Conservation (phyloP, 441 rosid species). For the Rhodomyrtus psidioides region DNA sequence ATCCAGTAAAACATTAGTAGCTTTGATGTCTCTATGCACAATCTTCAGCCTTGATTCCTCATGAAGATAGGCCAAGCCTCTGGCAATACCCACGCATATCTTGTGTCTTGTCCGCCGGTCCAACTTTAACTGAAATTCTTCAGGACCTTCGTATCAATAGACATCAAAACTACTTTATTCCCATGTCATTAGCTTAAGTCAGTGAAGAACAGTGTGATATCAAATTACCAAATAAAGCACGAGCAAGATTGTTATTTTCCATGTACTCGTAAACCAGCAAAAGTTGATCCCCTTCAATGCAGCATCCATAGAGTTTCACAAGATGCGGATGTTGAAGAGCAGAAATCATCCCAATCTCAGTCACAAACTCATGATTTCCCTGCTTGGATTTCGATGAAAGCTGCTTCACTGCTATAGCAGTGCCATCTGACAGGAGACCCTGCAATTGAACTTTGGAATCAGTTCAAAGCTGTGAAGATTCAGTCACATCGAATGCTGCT, state of each 20-base stretch:
- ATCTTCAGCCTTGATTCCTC: not conserved
- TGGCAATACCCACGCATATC: slow-evolving; percentile 2
- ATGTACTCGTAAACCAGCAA: not conserved
- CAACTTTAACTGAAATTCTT: not conserved
- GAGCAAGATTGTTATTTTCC: slow-evolving; percentile 1
- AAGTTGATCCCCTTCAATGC: not conserved
- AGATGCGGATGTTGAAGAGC: slow-evolving; percentile 6
- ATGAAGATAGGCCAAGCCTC: slow-evolving; percentile 8
- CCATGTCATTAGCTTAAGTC: not conserved
- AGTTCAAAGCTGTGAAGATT: not conserved
- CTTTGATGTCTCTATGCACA: not conserved
- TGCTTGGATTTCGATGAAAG: not conserved
- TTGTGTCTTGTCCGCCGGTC: not conserved
- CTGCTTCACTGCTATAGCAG: not conserved
- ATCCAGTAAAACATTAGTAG: not conserved
- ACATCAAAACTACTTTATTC: not conserved
- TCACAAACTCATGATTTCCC: slow-evolving; percentile 8
- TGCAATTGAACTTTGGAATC: not conserved
- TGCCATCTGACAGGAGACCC: not conserved
- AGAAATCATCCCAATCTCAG: slow-evolving; percentile 5
- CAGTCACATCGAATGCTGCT: not conserved
- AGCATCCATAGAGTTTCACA: slow-evolving; percentile 5
- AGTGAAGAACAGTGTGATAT: not conserved
- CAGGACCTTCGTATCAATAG: not conserved
- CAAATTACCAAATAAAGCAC: slow-evolving; percentile 3